Percentiles rank a stretch among this genome's conserved stretches.
Evolutionary conservation across 306 rosid species (phyloP).

Genomic region (Glycine tomentella): DNA sequence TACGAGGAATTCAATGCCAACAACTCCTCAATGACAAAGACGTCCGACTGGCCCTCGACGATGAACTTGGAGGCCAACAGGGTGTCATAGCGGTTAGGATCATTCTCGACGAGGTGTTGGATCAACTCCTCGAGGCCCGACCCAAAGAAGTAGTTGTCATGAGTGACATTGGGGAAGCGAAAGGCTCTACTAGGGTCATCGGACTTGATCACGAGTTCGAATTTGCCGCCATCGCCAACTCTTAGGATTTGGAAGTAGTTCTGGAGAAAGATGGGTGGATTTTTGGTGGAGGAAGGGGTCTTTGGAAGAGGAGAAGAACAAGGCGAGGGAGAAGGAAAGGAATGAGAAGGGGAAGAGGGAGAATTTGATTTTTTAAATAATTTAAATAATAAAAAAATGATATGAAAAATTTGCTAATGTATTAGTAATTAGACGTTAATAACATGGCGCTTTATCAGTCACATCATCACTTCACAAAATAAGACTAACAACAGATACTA

Average conservation of each 20-base stretch:
- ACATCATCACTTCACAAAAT: no score
- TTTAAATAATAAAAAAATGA: no score
- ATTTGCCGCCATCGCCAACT: slow-evolving; percentile 69
- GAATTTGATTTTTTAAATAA: no score
- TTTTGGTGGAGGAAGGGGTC: background rate
- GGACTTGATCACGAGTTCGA: slow-evolving; percentile 71
- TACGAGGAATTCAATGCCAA: slow-evolving; percentile 75
- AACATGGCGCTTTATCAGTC: no score
- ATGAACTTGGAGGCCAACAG: slow-evolving; percentile 83
- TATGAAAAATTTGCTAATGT: no score
- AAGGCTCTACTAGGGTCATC: slow-evolving; percentile 58
- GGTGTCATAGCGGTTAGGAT: slow-evolving; percentile 81
- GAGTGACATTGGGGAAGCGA: slow-evolving; percentile 59
- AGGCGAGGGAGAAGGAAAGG: no score
- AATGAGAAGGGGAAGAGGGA: no score
- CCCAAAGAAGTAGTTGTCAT: slow-evolving; percentile 89
- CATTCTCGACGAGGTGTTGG: slow-evolving; percentile 92
- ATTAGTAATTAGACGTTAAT: no score
- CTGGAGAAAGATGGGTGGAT: slow-evolving; percentile 73
- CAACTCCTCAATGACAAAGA: slow-evolving; percentile 63
- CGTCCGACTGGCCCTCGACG: slow-evolving; percentile 61
- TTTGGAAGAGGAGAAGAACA: no score
- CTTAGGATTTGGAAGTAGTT: slow-evolving; percentile 73
- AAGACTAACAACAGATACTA: no score
- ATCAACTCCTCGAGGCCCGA: slow-evolving; percentile 94